Evolutionary conservation across 73 alveolate genomes (phyloP).

Genomic region (Uronychia setigera): DNA sequence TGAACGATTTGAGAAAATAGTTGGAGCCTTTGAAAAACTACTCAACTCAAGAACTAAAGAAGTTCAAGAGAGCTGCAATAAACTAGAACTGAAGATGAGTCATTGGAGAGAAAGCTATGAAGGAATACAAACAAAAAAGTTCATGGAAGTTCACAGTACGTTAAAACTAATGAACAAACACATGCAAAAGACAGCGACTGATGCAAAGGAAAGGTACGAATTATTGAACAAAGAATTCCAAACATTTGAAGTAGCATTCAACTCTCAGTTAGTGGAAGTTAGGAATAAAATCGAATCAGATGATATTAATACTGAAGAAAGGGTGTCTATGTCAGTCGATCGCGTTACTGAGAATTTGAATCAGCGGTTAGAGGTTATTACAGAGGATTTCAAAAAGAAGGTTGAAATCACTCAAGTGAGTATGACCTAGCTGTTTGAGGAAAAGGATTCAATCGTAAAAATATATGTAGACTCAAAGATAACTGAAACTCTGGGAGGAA

Average conservation of each 20-base stretch:
- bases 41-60: slow-evolving; percentile 51
- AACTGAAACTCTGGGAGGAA: slow-evolving; percentile 19
- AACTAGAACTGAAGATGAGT: slow-evolving; percentile 29
- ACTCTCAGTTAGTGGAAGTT: slow-evolving; percentile 33
- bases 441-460: slow-evolving; percentile 9
- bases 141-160: slow-evolving; percentile 57
- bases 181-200: slow-evolving; percentile 44
- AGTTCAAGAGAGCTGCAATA: slow-evolving; percentile 21
- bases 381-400: slow-evolving; percentile 38
- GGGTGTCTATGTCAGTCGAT: slow-evolving; percentile 47
- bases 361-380: slow-evolving; percentile 5
- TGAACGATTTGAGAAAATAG: slow-evolving; percentile 59
- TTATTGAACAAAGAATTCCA: slow-evolving; percentile 26
- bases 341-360: slow-evolving; percentile 22
- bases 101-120: slow-evolving; percentile 64
- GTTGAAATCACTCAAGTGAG: slow-evolving; percentile 28
- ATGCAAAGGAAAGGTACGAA: slow-evolving; percentile 46
- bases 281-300: slow-evolving; percentile 62
- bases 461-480: slow-evolving; percentile 25
- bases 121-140: slow-evolving; percentile 58
- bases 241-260: slow-evolving; percentile 19
- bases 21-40: slow-evolving; percentile 63
- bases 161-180: slow-evolving; percentile 51
- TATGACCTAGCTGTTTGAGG: slow-evolving; percentile 19
- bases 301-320: slow-evolving; percentile 49